Conservation (phyloP, 192 early-diverging fungal genomes). For the Coemansia sp. region DNA sequence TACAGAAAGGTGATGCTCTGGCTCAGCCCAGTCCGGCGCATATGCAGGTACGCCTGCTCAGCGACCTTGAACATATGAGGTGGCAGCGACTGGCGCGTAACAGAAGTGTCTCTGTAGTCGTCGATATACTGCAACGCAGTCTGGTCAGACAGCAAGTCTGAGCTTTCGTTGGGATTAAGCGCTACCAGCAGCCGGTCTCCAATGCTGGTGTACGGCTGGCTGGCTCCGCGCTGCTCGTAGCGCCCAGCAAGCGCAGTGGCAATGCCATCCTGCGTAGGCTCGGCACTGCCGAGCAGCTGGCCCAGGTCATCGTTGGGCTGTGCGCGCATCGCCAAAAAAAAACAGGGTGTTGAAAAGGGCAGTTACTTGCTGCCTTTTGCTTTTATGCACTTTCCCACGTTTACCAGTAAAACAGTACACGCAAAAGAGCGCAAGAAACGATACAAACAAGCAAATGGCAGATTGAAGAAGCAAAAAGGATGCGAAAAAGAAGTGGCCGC, state of each 20-base stretch:
- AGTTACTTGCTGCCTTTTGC: background rate
- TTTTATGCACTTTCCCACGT: background rate
- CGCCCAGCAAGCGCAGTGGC: constrained; percentile 32
- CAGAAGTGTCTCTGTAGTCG: constrained; percentile 65
- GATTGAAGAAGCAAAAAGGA: background rate
- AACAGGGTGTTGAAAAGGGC: background rate
- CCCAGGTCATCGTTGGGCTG: constrained; percentile 56
- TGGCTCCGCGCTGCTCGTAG: constrained; percentile 45
- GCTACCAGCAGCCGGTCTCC: constrained; percentile 69
- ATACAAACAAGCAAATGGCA: constrained; percentile 1
- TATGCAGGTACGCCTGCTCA: constrained; percentile 81
- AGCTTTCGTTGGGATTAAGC: constrained; percentile 62
- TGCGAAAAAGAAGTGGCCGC: background rate
- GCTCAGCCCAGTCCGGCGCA: constrained; percentile 79
- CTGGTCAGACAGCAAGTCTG: constrained; percentile 58
- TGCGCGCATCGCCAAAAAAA: constrained; percentile 30
- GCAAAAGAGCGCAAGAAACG: constrained; percentile 1
- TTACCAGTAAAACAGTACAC: background rate
- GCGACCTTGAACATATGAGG: constrained; percentile 87
- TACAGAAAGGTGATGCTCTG: constrained; percentile 89
- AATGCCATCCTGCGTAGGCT: constrained; percentile 27
- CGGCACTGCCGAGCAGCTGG: constrained; percentile 24
- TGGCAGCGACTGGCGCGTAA: constrained; percentile 43
- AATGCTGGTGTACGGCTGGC: constrained; percentile 66
- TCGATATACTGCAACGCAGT: constrained; percentile 70